Evolutionary conservation across 805 yeast genomes (phyloP).

Genomic region (Hanseniaspora mollemarum): DNA sequence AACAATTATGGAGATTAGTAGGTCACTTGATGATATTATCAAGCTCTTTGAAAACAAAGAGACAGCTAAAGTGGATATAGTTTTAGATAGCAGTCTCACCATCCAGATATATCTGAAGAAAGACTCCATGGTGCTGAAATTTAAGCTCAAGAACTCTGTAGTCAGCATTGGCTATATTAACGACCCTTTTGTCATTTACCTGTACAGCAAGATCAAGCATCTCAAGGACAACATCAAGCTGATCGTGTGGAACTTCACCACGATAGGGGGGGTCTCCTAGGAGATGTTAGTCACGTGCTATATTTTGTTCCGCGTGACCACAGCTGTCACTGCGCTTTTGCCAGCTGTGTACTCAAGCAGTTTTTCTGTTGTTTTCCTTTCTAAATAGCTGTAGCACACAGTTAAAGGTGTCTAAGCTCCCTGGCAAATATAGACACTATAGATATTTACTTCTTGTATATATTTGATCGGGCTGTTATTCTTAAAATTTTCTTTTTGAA

Average conservation of each 20-base stretch:
- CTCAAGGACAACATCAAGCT: background rate
- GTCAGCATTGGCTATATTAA: conserved; percentile 10
- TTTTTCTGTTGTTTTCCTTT: too few relatives aligned
- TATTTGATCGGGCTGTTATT: background rate
- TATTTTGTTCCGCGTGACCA: too few relatives aligned
- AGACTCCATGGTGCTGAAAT: conserved; percentile 13
- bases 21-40: background rate
- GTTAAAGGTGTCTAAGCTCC: too few relatives aligned
- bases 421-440: too few relatives aligned
- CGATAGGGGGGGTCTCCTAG: too few relatives aligned
- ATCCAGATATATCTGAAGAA: conserved; percentile 1
- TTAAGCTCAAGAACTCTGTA: conserved; percentile 2
- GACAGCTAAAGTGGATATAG: background rate
- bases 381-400: too few relatives aligned
- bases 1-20: background rate
- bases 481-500: background rate
- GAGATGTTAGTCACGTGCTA: too few relatives aligned
- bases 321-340: too few relatives aligned
- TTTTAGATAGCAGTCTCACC: background rate
- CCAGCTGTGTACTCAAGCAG: too few relatives aligned
- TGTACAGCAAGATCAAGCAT: conserved; percentile 8
- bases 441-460: background rate
- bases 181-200: conserved; percentile 10
- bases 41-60: background rate
- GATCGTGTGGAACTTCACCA: background rate